Evolutionary conservation across 2,329 filamentous ascomycete genomes (phyloP), one percentile per base, ranked within the genome.

Genomic region (Fonsecaea nubica): DNA sequence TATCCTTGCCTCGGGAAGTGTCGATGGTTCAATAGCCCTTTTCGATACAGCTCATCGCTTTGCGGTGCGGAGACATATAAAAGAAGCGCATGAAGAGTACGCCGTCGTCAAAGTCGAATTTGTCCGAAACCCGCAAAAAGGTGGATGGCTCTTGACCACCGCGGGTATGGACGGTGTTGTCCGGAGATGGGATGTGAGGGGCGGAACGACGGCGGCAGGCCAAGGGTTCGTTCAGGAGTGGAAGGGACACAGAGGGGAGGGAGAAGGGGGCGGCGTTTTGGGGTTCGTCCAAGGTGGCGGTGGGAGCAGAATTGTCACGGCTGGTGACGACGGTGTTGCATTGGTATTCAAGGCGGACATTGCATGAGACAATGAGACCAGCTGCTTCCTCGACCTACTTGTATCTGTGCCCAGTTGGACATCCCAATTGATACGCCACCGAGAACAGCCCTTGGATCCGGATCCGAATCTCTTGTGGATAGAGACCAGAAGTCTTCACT

Each of bases 81-180:
- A 86, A 58, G 90, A 90, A 58, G 93, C 92, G 1, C 94, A 96
- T 77, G 91, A 93, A 71, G 91, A 92, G n/a, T 90, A 90, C 74
- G 90, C 92, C 1, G 92, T 99, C 21, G 94, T 98, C 68, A 94
- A 96, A 80, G 88, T 98, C 4, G 92, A 97, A 67, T 99, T 97
- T 75, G 86, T 40, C 64, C 73, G 58, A 62, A 74, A 64, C 33
- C 72, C 21, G 67, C 72, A 70, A 71, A 80, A 74, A 64, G 82
- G 75, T 72, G 85, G 79, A 65, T 94, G 87, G 89, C 76, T 96
- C 68, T 82, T 98, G 61, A 98, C 94, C 1, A 92, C 88, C 70
- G 93, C 90, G 72, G 95, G 95, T 8, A 92, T 97, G 85, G 95
- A 99, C 75, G 94, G 95, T 18, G 92, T 93, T 0, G 87, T 99